Evolutionary conservation across 345 rosid genomes (phyloP).

Genomic region (Salix caprea): DNA sequence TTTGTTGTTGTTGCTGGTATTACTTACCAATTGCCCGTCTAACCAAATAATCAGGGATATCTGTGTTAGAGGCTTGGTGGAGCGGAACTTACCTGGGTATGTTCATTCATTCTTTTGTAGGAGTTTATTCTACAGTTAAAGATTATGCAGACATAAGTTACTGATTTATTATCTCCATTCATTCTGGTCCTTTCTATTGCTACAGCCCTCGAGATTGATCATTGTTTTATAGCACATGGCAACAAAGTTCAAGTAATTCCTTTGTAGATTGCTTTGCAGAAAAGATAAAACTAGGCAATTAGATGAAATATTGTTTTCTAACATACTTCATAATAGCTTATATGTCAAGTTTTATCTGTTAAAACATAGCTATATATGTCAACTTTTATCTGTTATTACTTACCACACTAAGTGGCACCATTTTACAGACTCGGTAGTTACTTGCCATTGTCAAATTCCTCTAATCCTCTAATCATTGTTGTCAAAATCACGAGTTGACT

Average conservation of each 20-base stretch:
- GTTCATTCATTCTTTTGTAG: slow-evolving; percentile 7
- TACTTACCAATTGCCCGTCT: neutral
- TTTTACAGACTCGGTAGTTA: neutral
- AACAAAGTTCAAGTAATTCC: neutral
- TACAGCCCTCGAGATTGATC: neutral
- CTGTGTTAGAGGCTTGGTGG: slow-evolving; percentile 71
- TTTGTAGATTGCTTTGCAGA: neutral
- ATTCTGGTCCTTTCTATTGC: neutral
- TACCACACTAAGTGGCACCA: neutral
- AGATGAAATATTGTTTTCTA: neutral
- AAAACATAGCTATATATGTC: too few species aligned
- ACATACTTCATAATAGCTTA: neutral
- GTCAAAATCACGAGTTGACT: too few species aligned
- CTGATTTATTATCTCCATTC: neutral
- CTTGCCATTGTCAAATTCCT: neutral
- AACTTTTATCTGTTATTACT: too few species aligned
- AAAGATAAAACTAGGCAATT: neutral
- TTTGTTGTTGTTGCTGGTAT: neutral
- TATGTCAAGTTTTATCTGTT: neutral
- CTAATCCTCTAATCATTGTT: neutral
- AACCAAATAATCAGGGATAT: slow-evolving; percentile 42
- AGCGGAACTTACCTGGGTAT: slow-evolving; percentile 74
- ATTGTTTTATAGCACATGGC: neutral
- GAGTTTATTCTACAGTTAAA: neutral
- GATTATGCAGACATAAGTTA: neutral